Percentiles rank a stretch among this genome's conserved stretches.
These are phyloP conservation scores for Botryotinia globosa DNA, from an alignment of 2,329 filamentous ascomycete species.

Conservation along the genomic window DNA sequence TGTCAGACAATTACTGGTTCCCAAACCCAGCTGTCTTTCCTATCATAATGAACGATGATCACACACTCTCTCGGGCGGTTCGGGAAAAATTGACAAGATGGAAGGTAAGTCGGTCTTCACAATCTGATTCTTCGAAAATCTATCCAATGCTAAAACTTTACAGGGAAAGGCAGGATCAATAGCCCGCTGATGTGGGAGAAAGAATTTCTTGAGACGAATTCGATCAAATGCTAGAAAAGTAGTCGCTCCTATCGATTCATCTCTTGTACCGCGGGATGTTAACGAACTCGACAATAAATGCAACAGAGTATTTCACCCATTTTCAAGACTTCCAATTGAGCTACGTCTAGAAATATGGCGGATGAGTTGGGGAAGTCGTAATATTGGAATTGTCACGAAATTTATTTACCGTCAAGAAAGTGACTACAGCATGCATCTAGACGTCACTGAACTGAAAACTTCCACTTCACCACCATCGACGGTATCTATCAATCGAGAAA, in stretches of 20 bases:
- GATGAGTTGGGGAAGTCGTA: not conserved
- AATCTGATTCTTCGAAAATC: rapidly evolving
- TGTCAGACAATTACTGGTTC: not conserved
- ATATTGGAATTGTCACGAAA: not conserved
- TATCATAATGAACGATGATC: not conserved
- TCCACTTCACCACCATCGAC: not conserved
- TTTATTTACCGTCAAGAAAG: too few species aligned
- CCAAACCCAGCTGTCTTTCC: not conserved
- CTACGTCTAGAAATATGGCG: not conserved
- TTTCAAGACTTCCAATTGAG: not conserved
- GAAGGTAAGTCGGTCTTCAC: not conserved
- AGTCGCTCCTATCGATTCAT: not conserved
- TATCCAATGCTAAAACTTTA: not conserved
- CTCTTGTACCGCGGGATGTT: not conserved
- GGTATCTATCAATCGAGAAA: not conserved
- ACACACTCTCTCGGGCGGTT: too few species aligned
- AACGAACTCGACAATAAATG: not conserved
- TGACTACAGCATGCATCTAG: too few species aligned
- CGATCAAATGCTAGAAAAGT: not conserved
- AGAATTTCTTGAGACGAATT: not conserved
- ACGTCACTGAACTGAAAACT: not conserved
- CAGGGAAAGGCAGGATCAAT: not conserved
- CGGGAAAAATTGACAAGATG: too few species aligned
- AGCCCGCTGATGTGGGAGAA: not conserved
- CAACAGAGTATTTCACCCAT: not conserved